Base-by-base conservation (phyloP, 1,284 basidiomycete genomes). In the Ustilago bromivora region DNA sequence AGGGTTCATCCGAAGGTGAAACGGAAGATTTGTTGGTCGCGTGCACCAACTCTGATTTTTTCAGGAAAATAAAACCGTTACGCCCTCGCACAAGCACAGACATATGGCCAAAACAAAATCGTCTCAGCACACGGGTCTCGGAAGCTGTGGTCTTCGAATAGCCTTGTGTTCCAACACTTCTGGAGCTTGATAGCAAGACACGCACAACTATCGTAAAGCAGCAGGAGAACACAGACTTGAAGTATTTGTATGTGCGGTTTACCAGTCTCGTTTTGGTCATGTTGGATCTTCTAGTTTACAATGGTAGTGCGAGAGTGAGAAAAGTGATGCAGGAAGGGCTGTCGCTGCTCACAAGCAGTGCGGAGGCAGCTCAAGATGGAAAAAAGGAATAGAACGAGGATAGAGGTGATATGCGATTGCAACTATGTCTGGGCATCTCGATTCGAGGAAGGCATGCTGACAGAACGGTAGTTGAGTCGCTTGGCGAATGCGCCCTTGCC, bases 401-500 rank as follows among this genome's bases (percentile, higher is more conserved):
- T 13, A 13, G 4, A 15, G 2, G 31, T n/a, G 9, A 11, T 9
- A 3, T 41, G 10, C 7, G 11, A 34, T n/a, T 6, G 17, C 31
- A 4, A 17, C 17, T 31, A 63, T 12, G 61, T 57, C 32, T 38
- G 43, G 41, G 53, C 51, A 17, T 47, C 57, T 47, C 36, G 52
- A 2, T 34, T 54, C 7, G 63, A 31, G 32, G 15, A 51, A 12
- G 73, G 73, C 51, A 76, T 71, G 19, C 64, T 23, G 13, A 65
- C 61, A 40, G 66, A 67, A 53, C 76, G 76, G 35, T 74, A 78
- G 65, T 74, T 69, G 60, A 74, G 72, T 34, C 83, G 69, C 71
- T 80, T 82, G 3, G 84, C 84, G 61, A 82, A 85, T 2, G 70
- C 71, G 32, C 84, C 84, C 66, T 84, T 84, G 28, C 79, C 79